Base-by-base conservation (phyloP, 306 rosid genomes). In the Gastrolobium villosum region DNA sequence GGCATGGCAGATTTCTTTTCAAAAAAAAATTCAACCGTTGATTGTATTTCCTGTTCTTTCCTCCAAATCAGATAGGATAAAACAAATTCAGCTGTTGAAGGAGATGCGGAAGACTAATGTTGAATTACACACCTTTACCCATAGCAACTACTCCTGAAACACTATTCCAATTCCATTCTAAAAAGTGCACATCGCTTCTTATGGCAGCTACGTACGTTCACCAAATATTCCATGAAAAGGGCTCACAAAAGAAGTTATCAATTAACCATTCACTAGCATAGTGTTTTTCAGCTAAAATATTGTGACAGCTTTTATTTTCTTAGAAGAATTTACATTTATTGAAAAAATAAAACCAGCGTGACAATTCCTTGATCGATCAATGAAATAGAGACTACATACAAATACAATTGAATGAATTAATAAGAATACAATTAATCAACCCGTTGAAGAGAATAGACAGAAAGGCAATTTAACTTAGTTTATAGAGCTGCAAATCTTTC, bases 1-100 rank as follows among this genome's bases (percentile, higher is more conserved):
- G 81, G 77, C 81, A 43, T 77, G 81, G 77, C 66, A 72, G 31
- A 72, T 28, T 26, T 72, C 77, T 3, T 72, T 72, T 54, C 65
- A 72, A 7, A 50, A 54, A 39, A 54, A 72, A 35, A 15, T 37
- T 3, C 65, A 72, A 54, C 65, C 77, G 15, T 15, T 72, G 20
- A 72, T 54, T 54, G 77, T 54, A 40, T 54, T 72, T 40, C 77
- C 77, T 5, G 7, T 54, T 39, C 53, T 72, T 53, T 40, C 77
- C n/a, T 72, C 66, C 77, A 72, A 53, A 55, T 28, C 40, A 28
- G 66, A 72, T 26, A 72, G 77, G n/a, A 72, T 55, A 5, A 55
- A 72, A 28, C 64, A 72, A 32, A 40, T 72, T 28, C 66, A 72
- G 7, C 41, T 52, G 26, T 36, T 20, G 76, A 70, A 70, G 36